Evolutionary conservation across 1,284 basidiomycete species (phyloP).

Genomic region (Veloboletus limbatus): DNA sequence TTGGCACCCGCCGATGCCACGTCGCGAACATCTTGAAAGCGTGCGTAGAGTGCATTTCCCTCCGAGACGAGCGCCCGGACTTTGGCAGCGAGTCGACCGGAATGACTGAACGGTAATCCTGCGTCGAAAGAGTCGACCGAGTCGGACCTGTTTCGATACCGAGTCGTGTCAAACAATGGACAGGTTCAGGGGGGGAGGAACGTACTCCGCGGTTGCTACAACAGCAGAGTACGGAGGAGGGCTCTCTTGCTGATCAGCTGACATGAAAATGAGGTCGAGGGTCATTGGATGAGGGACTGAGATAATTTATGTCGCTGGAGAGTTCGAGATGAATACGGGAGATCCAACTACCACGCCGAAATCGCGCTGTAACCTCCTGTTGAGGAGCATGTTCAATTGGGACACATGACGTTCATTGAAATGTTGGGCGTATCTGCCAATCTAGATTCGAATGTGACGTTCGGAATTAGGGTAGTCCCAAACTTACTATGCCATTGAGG

Average conservation of each 20-base stretch:
- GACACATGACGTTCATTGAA: no score
- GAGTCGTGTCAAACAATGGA: no score
- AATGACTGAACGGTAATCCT: constrained; percentile 14
- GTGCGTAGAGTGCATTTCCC: constrained; percentile 11
- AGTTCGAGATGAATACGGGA: neutral
- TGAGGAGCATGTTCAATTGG: neutral
- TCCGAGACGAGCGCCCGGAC: constrained; percentile 15
- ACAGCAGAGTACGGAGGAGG: constrained; percentile 20
- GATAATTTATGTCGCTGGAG: constrained; percentile 4
- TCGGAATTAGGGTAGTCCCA: no score
- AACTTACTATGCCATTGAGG: no score
- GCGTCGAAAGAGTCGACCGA: neutral
- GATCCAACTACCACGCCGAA: neutral
- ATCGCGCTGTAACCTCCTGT: constrained; percentile 5
- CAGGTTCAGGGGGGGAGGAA: neutral
- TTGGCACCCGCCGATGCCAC: constrained; percentile 1
- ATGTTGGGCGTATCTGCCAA: no score
- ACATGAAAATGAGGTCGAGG: constrained; percentile 1
- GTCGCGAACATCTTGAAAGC: constrained; percentile 18
- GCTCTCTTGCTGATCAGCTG: constrained; percentile 9
- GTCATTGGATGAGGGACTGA: neutral
- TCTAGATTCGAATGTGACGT: no score
- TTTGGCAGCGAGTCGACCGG: constrained; percentile 3
- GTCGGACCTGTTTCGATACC: constrained; percentile 1
- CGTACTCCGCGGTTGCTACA: constrained; percentile 4